Evolutionary conservation across 1,139 yeast species (phyloP), one percentile per base, ranked within the genome.

Genomic region (Suhomyces yuchorum): DNA sequence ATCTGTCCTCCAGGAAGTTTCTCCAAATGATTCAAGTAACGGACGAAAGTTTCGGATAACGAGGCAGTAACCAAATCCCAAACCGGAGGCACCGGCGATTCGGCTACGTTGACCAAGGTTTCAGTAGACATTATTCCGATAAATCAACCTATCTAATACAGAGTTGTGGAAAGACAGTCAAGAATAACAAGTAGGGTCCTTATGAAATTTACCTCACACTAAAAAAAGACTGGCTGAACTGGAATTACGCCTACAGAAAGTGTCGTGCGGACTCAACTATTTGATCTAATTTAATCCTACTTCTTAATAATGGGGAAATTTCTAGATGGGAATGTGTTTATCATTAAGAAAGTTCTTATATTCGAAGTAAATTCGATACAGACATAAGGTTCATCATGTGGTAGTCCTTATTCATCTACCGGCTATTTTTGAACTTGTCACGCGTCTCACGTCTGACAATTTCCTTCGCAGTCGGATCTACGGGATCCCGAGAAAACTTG

Each of bases 1-100:
- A 87, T 80, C 32, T 78, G 77, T 14, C 97, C 96, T 36, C 98
- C 98, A 1, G 99, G 99, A 22, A 89, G 52, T 37, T 61, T 63
- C 37, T 68, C 72, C 46, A 76, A 64, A 42, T 57, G 56, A 55
- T 73, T 68, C 51, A 75, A 62, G 54, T 73, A 72, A 35, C 59
- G 62, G 14, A 71, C 66, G 51, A 75, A 71, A 26, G 62, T 63
- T 30, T 70, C 69, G 12, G 72, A 63, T 39, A 75, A 63, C 3
- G 72, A 63, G 9, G 65, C 63, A 20, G 70, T 56, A 42, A 75
- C 58, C 49, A 72, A 57, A 47, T 74, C 79, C 58, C 74, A 68
- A 3, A 77, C 65, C 3, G 76, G 78, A 3, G 76, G 71, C 15
- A 44, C 44, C 14, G 54, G 45, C 8, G 34, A 12, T 3, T 50